These are phyloP conservation scores for Umbelopsis sp. DNA, from an alignment of 192 early-diverging fungal species.

Conservation along the genomic window DNA sequence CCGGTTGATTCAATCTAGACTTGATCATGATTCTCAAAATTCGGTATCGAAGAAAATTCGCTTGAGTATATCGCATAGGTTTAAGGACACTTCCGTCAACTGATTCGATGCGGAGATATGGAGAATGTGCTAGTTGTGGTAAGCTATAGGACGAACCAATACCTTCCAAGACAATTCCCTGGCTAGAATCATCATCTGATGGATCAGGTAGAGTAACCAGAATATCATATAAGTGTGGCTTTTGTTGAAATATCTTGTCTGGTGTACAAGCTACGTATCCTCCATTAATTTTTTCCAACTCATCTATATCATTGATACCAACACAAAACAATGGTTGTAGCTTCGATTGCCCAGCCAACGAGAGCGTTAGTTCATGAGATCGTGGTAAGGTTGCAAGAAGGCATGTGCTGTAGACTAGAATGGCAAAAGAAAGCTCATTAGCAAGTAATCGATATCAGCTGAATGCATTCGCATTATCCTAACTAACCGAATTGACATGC, in stretches of 20 bases:
- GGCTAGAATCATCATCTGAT: neutral
- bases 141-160: neutral
- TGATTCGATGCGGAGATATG: neutral
- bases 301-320: conserved; percentile 51
- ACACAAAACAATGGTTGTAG: conserved; percentile 45
- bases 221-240: conserved; percentile 49
- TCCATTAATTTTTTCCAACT: conserved; percentile 29
- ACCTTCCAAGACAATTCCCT: neutral
- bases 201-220: conserved; percentile 41
- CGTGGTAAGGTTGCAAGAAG: conserved; percentile 44
- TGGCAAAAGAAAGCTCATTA: neutral
- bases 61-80: conserved; percentile 17
- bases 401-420: conserved; percentile 49
- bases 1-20: neutral
- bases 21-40: conserved; percentile 39
- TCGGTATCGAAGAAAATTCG: conserved; percentile 48
- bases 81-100: neutral
- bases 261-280: conserved; percentile 59
- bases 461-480: neutral
- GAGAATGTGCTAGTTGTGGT: neutral
- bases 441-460: neutral
- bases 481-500: conserved; percentile 48
- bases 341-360: conserved; percentile 16
- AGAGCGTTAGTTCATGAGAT: conserved; percentile 6
- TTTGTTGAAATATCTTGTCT: conserved; percentile 49